phyloP scores from a whole-genome alignment of 2,329 filamentous ascomycete genomes.

The Colletotrichum endophyticum region DNA sequence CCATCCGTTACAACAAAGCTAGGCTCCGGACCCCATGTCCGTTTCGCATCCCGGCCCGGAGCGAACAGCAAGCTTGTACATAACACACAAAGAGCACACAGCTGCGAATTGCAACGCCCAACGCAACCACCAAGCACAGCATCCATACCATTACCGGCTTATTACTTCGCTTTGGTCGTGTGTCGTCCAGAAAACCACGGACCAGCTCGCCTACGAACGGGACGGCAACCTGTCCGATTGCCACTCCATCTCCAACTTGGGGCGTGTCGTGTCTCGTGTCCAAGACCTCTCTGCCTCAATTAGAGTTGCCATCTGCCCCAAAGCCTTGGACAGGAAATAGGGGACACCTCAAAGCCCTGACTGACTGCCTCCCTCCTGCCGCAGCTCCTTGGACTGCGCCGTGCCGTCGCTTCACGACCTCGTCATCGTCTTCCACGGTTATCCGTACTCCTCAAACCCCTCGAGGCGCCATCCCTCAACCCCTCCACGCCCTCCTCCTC shows the following conservation, averaged over 20 bases:
- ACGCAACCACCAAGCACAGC: background rate
- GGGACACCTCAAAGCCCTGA: background rate
- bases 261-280: background rate
- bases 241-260: background rate
- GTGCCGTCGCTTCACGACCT: background rate
- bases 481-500: background rate
- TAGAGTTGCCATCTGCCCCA: background rate
- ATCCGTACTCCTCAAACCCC: background rate
- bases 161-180: background rate
- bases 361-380: background rate
- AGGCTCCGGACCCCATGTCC: background rate
- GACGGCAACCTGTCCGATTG: background rate
- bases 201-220: background rate
- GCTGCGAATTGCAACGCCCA: background rate
- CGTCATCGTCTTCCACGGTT: background rate
- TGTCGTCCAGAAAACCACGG: background rate
- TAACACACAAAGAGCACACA: background rate
- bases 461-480: background rate
- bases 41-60: background rate
- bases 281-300: constrained; percentile 8
- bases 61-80: background rate
- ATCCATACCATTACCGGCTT: background rate
- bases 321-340: background rate
- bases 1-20: background rate
- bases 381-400: background rate